phyloP scores from a whole-genome alignment of 2,329 filamentous ascomycete genomes.

The Nothophoma quercina region DNA sequence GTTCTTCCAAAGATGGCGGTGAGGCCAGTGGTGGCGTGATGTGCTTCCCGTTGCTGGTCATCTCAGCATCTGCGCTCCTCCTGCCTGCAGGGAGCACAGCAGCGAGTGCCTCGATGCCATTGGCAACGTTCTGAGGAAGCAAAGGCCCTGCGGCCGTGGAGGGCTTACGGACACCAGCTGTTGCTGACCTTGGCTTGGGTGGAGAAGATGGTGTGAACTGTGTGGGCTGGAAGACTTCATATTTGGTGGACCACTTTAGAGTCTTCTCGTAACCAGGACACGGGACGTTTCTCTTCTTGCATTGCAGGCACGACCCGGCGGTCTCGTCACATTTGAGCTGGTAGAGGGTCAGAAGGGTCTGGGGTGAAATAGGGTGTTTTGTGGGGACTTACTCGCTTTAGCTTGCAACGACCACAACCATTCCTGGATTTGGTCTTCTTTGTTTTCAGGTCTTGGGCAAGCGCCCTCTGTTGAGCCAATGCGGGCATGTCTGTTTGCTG shows the following conservation, averaged over 20 bases:
- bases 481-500: constrained; percentile 37
- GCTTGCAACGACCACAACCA: constrained; percentile 46
- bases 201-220: constrained; percentile 30
- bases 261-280: constrained; percentile 58
- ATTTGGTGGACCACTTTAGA: constrained; percentile 59
- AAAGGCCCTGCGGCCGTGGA: constrained; percentile 18
- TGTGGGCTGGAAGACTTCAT: constrained; percentile 54
- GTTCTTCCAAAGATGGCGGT: constrained; percentile 30
- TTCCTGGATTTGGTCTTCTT: constrained; percentile 50
- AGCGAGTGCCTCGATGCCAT: constrained; percentile 46
- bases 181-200: constrained; percentile 22
- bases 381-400: constrained; percentile 40
- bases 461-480: constrained; percentile 36
- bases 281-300: constrained; percentile 51
- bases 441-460: constrained; percentile 36
- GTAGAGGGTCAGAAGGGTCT: constrained; percentile 25
- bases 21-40: constrained; percentile 29
- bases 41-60: constrained; percentile 22
- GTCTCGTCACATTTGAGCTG: constrained; percentile 57
- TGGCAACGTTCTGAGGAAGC: constrained; percentile 42
- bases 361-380: neutral
- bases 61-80: constrained; percentile 26
- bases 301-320: constrained; percentile 53
- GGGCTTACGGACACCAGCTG: constrained; percentile 15
- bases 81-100: constrained; percentile 44